Conservation (phyloP, 805 yeast species). For the Lipomyces chichibuensis region DNA sequence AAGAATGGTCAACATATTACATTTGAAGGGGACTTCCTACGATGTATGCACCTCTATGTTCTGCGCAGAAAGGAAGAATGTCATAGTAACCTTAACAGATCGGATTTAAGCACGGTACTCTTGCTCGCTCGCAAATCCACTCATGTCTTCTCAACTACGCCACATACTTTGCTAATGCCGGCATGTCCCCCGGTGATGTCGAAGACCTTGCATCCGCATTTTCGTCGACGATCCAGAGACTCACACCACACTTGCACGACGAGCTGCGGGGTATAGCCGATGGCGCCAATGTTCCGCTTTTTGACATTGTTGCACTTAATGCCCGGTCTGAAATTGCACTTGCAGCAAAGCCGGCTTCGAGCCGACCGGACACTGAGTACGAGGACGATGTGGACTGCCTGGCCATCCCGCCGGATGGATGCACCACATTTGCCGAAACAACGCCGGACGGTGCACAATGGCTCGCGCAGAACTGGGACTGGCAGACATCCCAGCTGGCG, state of each 20-base stretch:
- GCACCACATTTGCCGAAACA: constrained; percentile 45
- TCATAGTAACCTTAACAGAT: constrained; percentile 34
- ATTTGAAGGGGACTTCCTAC: constrained; percentile 27
- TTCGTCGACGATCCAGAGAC: constrained; percentile 40
- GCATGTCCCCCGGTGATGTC: constrained; percentile 44
- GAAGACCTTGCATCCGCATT: constrained; percentile 40
- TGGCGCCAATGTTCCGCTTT: constrained; percentile 44
- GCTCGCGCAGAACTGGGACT: constrained; percentile 51
- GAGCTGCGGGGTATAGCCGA: constrained; percentile 48
- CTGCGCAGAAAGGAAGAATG: too few species aligned
- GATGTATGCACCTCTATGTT: constrained; percentile 19
- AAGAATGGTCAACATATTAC: constrained; percentile 33
- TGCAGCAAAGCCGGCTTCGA: constrained; percentile 38
- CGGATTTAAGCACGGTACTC: constrained; percentile 46
- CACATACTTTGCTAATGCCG: constrained; percentile 39
- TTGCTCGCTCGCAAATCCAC: constrained; percentile 43
- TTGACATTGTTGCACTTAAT: constrained; percentile 48
- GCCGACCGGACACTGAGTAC: constrained; percentile 3
- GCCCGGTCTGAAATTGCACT: constrained; percentile 48
- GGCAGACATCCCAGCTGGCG: constrained; percentile 43
- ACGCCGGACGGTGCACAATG: constrained; percentile 37
- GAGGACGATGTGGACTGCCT: constrained; percentile 11
- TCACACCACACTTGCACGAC: constrained; percentile 44
- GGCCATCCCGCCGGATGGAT: constrained; percentile 46
- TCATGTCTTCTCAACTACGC: constrained; percentile 43